Base-by-base conservation (phyloP, 164 flowering plant genomes). In the Protea cynaroides region DNA sequence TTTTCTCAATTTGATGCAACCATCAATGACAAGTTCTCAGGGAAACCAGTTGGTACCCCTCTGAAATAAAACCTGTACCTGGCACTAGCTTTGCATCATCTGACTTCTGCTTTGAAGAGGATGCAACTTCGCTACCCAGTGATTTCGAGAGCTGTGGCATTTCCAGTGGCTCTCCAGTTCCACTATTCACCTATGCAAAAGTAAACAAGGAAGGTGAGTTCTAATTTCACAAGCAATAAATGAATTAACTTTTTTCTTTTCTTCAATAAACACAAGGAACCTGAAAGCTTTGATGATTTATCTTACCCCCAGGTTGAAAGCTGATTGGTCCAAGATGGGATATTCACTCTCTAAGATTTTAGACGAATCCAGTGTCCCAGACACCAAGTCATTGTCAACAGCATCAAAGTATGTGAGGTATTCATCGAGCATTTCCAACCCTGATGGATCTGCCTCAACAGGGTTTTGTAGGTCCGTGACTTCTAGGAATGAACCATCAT, bases 381-480 rank as follows among this genome's bases (percentile, higher is more conserved):
- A 29, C 34, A 29, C 34, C 34, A 58, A 37, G 62, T 65, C 72
- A 36, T 69, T 76, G 49, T 77, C 86, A 49, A 68, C 65, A 1
- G 75, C 76, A 74, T 81, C 81, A 55, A 80, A 72, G 79, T 62
- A 83, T 8, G 56, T 59, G 15, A 83, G 81, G 68, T 74, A 79
- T 49, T 83, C 83, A 25, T 82, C 83, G 46, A 81, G 66, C 75
- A 71, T 64, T 60, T 78, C 84, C 71, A 80, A 70, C 25, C 62
- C 75, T 22, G 62, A 47, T n/a, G 73, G 37, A 62, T 77, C 80
- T 8, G 58, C 65, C 37, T 71, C 78, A 24, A 40, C 25, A 17
- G 67, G 71, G 22, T 74, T 67, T 21, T 61, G 51, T 65, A 85
- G 78, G 72, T 87, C 88, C 71, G 75, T 59, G 17, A 80, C 56